These are phyloP conservation scores for Suillus spraguei DNA, from an alignment of 768 basidiomycete species.

Conservation along the genomic window DNA sequence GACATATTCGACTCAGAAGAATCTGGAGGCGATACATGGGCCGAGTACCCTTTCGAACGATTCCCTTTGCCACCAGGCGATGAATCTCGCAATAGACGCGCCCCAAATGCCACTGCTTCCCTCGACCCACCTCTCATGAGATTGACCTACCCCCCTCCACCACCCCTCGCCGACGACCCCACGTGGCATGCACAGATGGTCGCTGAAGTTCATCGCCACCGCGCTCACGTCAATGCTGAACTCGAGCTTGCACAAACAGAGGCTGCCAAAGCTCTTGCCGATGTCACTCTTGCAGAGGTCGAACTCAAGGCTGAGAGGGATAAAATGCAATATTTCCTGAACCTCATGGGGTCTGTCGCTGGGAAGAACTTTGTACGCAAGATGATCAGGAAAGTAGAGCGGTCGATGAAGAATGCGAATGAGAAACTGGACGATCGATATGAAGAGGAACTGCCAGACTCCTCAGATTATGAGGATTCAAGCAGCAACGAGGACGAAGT, in stretches of 20 bases:
- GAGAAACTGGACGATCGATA: background rate
- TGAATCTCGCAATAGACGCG: constrained; percentile 5
- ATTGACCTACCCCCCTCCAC: constrained; percentile 29
- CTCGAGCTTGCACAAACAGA: constrained; percentile 23
- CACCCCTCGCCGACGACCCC: constrained; percentile 30
- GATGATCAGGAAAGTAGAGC: constrained; percentile 23
- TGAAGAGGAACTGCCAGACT: constrained; percentile 6
- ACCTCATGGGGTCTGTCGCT: constrained; percentile 26
- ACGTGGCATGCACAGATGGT: constrained; percentile 31
- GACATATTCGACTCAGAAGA: background rate
- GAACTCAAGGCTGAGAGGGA: constrained; percentile 28
- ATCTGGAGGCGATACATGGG: constrained; percentile 3
- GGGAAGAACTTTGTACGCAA: constrained; percentile 31
- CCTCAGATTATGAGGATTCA: background rate
- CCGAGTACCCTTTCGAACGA: constrained; percentile 29
- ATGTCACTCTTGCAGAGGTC: constrained; percentile 28
- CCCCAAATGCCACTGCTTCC: constrained; percentile 6
- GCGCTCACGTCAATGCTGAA: constrained; percentile 20
- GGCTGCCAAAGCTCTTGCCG: constrained; percentile 24
- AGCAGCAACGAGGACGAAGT: constrained; percentile 9
- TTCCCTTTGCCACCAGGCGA: constrained; percentile 31
- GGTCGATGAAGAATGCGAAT: constrained; percentile 12
- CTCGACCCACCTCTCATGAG: constrained; percentile 31
- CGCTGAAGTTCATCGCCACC: constrained; percentile 29
- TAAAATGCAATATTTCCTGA: constrained; percentile 28